phyloP scores from a whole-genome alignment of 2,329 filamentous ascomycete species.

The Byssothecium circinans region DNA sequence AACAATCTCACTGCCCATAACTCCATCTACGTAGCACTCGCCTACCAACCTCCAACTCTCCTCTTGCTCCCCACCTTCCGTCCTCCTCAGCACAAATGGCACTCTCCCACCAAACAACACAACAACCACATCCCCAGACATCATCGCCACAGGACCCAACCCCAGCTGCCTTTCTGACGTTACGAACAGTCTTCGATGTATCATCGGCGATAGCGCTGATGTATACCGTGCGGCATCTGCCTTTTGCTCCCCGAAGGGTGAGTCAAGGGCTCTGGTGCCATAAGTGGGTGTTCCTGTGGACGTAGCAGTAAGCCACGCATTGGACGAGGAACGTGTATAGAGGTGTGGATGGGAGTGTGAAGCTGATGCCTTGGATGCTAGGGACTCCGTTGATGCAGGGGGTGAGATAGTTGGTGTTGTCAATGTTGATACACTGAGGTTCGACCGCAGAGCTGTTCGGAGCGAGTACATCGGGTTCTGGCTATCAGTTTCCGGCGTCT shows the following conservation, averaged over 20 bases:
- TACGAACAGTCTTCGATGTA: constrained; percentile 7
- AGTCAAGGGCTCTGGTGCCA: background rate
- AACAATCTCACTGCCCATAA: constrained; percentile 8
- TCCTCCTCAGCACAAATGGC: constrained; percentile 2
- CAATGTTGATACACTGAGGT: constrained; percentile 11
- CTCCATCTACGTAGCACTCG: constrained; percentile 9
- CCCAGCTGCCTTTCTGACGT: constrained; percentile 3
- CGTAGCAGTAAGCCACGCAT: background rate
- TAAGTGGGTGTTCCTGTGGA: no score
- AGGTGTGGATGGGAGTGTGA: background rate
- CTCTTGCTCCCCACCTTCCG: background rate
- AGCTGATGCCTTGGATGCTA: background rate
- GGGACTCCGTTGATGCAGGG: constrained; percentile 1
- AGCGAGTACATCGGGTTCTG: constrained; percentile 4
- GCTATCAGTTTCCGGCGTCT: background rate
- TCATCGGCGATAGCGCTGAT: constrained; percentile 4
- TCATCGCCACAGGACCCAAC: constrained; percentile 9
- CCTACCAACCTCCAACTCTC: constrained; percentile 6
- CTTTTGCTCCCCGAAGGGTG: background rate
- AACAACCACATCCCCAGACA: constrained; percentile 7
- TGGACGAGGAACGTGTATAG: background rate
- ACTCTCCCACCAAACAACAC: constrained; percentile 9
- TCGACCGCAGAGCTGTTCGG: constrained; percentile 5
- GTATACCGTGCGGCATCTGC: constrained; percentile 6
- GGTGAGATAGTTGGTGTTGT: constrained; percentile 1